Percentiles rank a stretch among this genome's conserved stretches.
Evolutionary conservation across 2,329 filamentous ascomycete species (phyloP).

Genomic region (Ophiostoma triangulosporum): DNA sequence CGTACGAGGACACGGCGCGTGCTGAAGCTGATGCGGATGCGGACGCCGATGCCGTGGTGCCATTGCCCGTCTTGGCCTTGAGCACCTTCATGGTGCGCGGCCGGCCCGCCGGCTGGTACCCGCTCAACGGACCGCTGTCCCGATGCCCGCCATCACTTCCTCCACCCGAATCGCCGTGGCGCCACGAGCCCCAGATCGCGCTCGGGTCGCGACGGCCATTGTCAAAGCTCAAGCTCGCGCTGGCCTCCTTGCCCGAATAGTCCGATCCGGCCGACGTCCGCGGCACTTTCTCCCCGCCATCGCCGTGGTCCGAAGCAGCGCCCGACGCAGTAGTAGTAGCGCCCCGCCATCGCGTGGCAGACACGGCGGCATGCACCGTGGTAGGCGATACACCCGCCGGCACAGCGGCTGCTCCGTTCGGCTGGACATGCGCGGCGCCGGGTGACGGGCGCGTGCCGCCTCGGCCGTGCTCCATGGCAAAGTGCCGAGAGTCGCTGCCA

Average conservation of each 20-base stretch:
- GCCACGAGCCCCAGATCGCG: conserved; percentile 61
- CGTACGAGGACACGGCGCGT: conserved; percentile 39
- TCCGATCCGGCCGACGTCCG: conserved; percentile 18
- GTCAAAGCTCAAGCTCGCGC: conserved; percentile 9
- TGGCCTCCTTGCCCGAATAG: conserved; percentile 18
- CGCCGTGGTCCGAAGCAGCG: conserved; percentile 31
- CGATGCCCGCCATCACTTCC: conserved; percentile 39
- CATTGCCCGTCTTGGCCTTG: conserved; percentile 50
- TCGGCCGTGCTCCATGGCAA: neutral
- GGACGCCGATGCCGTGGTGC: conserved; percentile 36
- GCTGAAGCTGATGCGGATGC: too few relatives aligned
- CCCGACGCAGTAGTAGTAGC: conserved; percentile 21
- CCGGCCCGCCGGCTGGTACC: conserved; percentile 55
- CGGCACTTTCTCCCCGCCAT: conserved; percentile 27
- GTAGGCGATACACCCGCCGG: conserved; percentile 24
- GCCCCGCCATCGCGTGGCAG: conserved; percentile 20
- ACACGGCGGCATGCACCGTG: conserved; percentile 22
- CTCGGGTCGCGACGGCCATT: conserved; percentile 30
- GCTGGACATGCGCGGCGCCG: neutral
- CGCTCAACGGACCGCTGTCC: conserved; percentile 42
- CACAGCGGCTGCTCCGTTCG: neutral
- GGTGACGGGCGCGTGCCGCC: neutral
- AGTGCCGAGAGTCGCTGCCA: neutral
- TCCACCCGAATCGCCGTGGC: conserved; percentile 37
- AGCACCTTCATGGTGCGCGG: conserved; percentile 79